Evolutionary conservation across 176 grass and related monocot species (phyloP).

Genomic region (Sorghum bicolor): Sorghum_bicolor_NCBIv3 NC_012877.2:56586501-56587000

Average conservation of each 20-base stretch:
- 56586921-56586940: too few species aligned
- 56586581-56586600: not conserved
- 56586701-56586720: not conserved
- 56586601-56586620: not conserved
- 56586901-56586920: too few species aligned
- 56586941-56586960: too few species aligned
- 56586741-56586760: not conserved
- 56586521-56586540: not conserved
- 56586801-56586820: too few species aligned
- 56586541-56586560: not conserved
- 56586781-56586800: too few species aligned
- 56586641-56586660: not conserved
- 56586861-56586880: too few species aligned
- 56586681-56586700: not conserved
- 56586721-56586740: not conserved
- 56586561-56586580: not conserved
- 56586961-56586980: too few species aligned
- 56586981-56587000: too few species aligned
- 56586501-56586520: too few species aligned
- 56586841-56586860: too few species aligned
- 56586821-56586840: too few species aligned
- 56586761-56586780: not conserved
- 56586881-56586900: too few species aligned
- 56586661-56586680: not conserved
- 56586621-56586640: not conserved